A percentile compares a stretch with the other conserved stretches of the same genome.
phyloP scores from a whole-genome alignment of 352 stramenopile species.

The Globisporangium alternatum region DNA sequence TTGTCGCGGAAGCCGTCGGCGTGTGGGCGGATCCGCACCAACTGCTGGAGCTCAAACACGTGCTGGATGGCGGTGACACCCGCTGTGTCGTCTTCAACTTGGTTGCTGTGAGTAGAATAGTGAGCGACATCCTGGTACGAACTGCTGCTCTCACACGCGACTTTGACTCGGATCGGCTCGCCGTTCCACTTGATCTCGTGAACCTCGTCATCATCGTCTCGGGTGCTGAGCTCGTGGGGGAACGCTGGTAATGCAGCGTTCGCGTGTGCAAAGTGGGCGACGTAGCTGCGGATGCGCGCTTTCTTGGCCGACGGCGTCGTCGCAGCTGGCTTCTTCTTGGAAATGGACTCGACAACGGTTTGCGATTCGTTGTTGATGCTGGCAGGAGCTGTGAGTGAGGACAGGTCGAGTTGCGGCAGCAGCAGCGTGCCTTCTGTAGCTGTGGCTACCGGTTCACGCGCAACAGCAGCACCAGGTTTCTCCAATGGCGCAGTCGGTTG shows the following conservation, averaged over 20 bases:
- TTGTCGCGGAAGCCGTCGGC: conserved; percentile 43
- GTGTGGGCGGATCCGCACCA: conserved; percentile 42
- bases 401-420: conserved; percentile 3
- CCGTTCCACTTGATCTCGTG: conserved; percentile 35
- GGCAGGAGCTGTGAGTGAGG: neutral
- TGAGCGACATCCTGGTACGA: neutral
- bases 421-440: neutral
- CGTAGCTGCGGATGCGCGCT: conserved; percentile 30
- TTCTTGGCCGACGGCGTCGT: conserved; percentile 21
- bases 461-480: neutral
- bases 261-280: conserved; percentile 24
- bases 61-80: conserved; percentile 24
- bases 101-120: neutral
- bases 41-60: conserved; percentile 39
- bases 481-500: neutral
- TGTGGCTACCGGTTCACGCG: neutral
- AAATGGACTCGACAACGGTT: neutral
- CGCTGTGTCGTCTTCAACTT: neutral
- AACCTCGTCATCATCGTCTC: neutral
- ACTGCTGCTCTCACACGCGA: conserved; percentile 15
- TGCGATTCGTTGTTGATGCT: neutral
- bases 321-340: neutral
- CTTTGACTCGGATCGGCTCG: conserved; percentile 31
- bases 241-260: conserved; percentile 7
- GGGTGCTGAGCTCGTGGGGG: neutral